phyloP scores from a whole-genome alignment of 257 asterid species.

The Petunia secreta region DNA sequence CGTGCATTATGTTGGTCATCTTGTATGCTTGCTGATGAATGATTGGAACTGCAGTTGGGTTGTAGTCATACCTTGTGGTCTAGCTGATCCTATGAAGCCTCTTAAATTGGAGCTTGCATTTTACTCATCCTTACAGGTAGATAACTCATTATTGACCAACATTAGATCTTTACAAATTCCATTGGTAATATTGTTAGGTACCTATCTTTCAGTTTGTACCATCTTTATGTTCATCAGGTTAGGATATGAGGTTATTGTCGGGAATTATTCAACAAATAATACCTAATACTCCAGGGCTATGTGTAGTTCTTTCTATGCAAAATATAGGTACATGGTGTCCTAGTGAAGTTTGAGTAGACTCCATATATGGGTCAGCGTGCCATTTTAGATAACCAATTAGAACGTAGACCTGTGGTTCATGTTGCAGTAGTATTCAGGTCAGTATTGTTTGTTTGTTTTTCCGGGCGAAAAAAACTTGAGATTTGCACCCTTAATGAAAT shows the following conservation, averaged over 20 bases:
- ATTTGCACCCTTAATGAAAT: not conserved
- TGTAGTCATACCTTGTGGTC: conserved; percentile 74
- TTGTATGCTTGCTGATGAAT: conserved; percentile 21
- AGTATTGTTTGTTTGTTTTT: not conserved
- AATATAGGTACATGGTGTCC: not conserved
- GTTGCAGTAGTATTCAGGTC: not conserved
- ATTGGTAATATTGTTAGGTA: not conserved
- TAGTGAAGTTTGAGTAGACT: not conserved
- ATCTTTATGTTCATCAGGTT: not conserved
- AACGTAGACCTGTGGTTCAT: not conserved
- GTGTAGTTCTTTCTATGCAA: not conserved
- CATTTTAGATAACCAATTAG: not conserved
- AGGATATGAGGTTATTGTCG: conserved; percentile 1
- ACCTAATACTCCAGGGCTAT: not conserved
- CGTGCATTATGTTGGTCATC: not conserved
- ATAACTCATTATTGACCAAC: not conserved
- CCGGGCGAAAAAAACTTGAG: not conserved
- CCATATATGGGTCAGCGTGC: not conserved
- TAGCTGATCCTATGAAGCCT: conserved; percentile 20
- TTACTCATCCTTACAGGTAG: conserved; percentile 24
- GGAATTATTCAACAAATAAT: not conserved
- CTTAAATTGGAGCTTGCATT: conserved; percentile 21
- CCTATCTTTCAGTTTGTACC: not conserved
- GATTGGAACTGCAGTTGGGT: conserved; percentile 64
- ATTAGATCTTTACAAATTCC: not conserved